Percentiles rank a stretch among this genome's conserved stretches.
phyloP scores from a whole-genome alignment of 2,329 filamentous ascomycete species.

The Cryoendolithus antarcticus region DNA sequence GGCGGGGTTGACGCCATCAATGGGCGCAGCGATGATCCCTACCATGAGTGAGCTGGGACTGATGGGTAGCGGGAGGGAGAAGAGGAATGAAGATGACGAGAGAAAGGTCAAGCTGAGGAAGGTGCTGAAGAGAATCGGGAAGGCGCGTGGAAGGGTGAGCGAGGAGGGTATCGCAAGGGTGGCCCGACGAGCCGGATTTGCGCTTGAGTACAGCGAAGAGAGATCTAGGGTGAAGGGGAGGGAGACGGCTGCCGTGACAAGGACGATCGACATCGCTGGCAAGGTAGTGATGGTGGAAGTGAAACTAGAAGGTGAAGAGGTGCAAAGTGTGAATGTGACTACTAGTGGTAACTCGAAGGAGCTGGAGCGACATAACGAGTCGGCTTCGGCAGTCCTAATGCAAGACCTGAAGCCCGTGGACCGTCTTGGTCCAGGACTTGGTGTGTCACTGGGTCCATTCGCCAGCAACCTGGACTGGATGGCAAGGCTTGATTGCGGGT shows the following conservation, averaged over 20 bases:
- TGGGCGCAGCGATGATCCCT: constrained; percentile 30
- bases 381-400: too few species aligned
- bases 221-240: constrained; percentile 52
- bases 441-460: constrained; percentile 47
- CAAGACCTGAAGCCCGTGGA: too few species aligned
- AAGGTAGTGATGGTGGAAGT: constrained; percentile 24
- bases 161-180: constrained; percentile 62
- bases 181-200: constrained; percentile 53
- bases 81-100: constrained; percentile 41
- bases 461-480: constrained; percentile 59
- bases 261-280: constrained; percentile 26
- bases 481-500: constrained; percentile 57
- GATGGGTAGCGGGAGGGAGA: constrained; percentile 23
- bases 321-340: too few species aligned
- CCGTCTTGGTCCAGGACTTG: too few species aligned
- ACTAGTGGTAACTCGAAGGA: too few species aligned
- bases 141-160: constrained; percentile 57
- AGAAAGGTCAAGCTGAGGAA: constrained; percentile 41
- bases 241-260: constrained; percentile 11
- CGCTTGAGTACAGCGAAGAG: constrained; percentile 12
- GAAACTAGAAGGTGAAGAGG: constrained; percentile 10
- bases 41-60: constrained; percentile 32
- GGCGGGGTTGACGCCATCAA: constrained; percentile 22
- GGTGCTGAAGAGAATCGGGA: constrained; percentile 55
- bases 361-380: too few species aligned